phyloP scores from a whole-genome alignment of 345 rosid species.

The Acer negundo region DNA sequence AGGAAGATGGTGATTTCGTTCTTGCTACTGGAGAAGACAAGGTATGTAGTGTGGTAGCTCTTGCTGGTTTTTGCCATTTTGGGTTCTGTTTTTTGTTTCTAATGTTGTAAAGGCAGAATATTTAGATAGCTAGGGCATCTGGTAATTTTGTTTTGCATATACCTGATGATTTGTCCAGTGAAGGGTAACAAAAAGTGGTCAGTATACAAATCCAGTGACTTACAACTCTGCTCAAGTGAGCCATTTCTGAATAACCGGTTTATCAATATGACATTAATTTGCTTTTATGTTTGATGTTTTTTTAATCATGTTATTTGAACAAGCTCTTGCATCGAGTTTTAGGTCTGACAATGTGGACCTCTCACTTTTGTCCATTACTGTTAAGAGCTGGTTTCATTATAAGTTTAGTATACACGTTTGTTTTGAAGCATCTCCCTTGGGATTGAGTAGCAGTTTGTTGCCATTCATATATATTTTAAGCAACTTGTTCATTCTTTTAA shows the following conservation, averaged over 20 bases:
- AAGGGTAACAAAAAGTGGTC: background rate
- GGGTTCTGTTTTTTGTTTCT: conserved; percentile 1
- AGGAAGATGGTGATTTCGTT: conserved; percentile 95
- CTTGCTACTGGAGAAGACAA: conserved; percentile 74
- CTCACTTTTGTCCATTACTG: background rate
- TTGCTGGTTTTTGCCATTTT: conserved; percentile 8
- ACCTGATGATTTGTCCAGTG: background rate
- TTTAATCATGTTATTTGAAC: background rate
- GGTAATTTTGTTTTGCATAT: background rate
- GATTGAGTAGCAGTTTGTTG: background rate
- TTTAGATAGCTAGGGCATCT: conserved; percentile 10
- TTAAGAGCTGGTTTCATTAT: background rate
- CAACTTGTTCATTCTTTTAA: background rate
- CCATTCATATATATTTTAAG: background rate
- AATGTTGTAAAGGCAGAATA: conserved; percentile 6
- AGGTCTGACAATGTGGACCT: background rate
- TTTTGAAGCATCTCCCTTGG: background rate
- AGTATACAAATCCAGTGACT: background rate
- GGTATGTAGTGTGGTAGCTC: conserved; percentile 47
- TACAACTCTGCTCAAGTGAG: background rate
- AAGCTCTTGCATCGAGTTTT: background rate
- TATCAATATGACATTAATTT: background rate
- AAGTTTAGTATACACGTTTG: background rate
- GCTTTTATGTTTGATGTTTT: background rate
- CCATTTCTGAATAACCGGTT: background rate